Conservation (phyloP, 148 eudicot species). For the Cornus kousa region DNA sequence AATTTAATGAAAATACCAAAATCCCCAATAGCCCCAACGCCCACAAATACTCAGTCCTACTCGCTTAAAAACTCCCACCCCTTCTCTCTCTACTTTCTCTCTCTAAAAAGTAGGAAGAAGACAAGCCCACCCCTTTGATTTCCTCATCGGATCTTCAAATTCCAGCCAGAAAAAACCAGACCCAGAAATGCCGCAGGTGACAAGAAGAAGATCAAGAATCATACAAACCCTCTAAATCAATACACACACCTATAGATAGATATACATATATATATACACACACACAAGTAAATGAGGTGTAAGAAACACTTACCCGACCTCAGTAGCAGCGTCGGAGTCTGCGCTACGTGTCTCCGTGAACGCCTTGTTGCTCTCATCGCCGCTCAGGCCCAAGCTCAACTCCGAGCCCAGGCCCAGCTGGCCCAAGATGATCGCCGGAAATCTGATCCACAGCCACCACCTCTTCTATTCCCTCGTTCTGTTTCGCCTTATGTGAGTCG, state of each 20-base stretch:
- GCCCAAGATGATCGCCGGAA: conserved; percentile 21
- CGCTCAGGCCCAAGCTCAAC: conserved; percentile 37
- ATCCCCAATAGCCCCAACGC: not conserved
- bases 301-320: conserved; percentile 60
- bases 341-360: conserved; percentile 83
- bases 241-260: not conserved
- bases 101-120: not conserved
- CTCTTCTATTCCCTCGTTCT: conserved; percentile 63
- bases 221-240: not conserved
- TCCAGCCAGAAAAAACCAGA: not conserved
- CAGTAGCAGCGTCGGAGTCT: conserved; percentile 66
- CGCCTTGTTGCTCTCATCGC: conserved; percentile 47
- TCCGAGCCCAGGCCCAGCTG: conserved; percentile 11
- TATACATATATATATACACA: conserved; percentile 3
- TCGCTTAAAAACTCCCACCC: not conserved
- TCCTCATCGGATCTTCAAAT: not conserved
- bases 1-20: no score
- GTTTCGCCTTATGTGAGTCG: conserved; percentile 67
- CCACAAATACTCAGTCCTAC: not conserved
- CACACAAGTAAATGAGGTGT: conserved; percentile 59
- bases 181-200: not conserved
- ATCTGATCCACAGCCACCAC: conserved; percentile 26
- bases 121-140: not conserved
- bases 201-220: not conserved
- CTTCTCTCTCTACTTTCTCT: conserved; percentile 13